Base-by-base conservation (phyloP, 2,329 filamentous ascomycete species). In the Pyrenophora seminiperda region DNA sequence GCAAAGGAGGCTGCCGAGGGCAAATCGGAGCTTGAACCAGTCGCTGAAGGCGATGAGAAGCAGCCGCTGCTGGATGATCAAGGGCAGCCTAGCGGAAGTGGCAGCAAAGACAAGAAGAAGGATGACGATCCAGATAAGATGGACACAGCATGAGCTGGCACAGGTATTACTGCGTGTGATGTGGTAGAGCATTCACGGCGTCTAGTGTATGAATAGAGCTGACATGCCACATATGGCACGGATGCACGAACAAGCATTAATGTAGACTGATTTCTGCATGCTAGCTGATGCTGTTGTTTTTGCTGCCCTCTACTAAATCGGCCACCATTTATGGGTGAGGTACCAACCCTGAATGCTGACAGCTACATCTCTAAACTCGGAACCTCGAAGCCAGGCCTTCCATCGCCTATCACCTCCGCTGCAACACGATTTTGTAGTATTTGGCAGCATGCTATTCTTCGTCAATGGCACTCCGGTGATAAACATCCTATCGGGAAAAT, bases 11-110 rank as follows among this genome's bases (percentile, higher is more conserved):
- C 85, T 52, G 75, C 79, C 30, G 83, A 89, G 45, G 84, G 85
- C 61, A 93, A 92, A 78, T 84, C 84, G 34, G 84, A 85, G 37
- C 79, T 97, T 61, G 91, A 91, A 67, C 85, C 85, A 38, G 91
- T 97, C 70, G 86, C 91, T 63, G 88, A 91, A 74, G 81, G 82
- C 27, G 82, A 84, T 37, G 78, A 80, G 68, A 77, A 76, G 50
- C 79, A 85, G 68, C 84, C 86, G 38, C 74, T 89, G 56, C 73
- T 89, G 64, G 80, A 83, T 59, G 80, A 85, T 61, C 78, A 83
- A 53, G 86, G 85, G 20, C 83, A 88, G 73, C 78, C 84, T 14
- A 87, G 86, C 65, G 83, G 83, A 43, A 84, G 81, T 66, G 79
- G 79, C 65, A 72, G 65, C 59, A 68, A 67, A 47, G 68, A 79